Evolutionary conservation across 2,329 filamentous ascomycete genomes (phyloP).

Genomic region (Aspergillus pseudonomiae): DNA sequence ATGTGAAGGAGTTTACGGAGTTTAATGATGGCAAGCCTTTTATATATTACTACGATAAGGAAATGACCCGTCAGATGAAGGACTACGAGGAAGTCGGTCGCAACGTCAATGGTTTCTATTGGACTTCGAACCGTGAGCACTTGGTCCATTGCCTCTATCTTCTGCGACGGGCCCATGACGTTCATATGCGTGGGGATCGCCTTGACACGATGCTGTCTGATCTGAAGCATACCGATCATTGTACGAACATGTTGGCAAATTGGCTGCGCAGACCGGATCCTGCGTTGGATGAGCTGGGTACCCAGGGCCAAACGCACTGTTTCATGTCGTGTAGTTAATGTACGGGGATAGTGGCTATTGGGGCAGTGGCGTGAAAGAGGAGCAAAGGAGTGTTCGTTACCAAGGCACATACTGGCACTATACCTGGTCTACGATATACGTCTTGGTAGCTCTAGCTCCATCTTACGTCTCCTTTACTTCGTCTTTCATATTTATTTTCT

Average conservation of each 20-base stretch:
- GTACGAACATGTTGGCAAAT: background rate
- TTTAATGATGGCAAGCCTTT: background rate
- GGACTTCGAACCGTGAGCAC: background rate
- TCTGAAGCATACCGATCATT: background rate
- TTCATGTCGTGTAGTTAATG: background rate
- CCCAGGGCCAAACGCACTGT: background rate
- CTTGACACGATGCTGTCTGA: background rate
- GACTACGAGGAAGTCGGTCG: background rate
- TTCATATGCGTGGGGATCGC: background rate
- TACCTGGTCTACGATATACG: too few relatives aligned
- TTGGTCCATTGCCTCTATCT: background rate
- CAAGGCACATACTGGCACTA: too few relatives aligned
- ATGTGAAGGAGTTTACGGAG: background rate
- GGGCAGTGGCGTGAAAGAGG: too few relatives aligned
- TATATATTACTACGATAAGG: background rate
- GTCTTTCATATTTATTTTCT: too few relatives aligned
- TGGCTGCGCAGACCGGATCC: background rate
- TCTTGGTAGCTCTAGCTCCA: too few relatives aligned
- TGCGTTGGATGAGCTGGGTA: background rate
- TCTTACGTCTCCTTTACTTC: too few relatives aligned
- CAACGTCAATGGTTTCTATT: background rate
- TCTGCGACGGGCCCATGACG: background rate
- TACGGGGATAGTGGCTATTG: background rate
- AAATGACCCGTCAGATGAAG: background rate
- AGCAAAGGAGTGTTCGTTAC: too few relatives aligned